Evolutionary conservation across 2,329 filamentous ascomycete species (phyloP).

Genomic region (Nemania sp.): DNA sequence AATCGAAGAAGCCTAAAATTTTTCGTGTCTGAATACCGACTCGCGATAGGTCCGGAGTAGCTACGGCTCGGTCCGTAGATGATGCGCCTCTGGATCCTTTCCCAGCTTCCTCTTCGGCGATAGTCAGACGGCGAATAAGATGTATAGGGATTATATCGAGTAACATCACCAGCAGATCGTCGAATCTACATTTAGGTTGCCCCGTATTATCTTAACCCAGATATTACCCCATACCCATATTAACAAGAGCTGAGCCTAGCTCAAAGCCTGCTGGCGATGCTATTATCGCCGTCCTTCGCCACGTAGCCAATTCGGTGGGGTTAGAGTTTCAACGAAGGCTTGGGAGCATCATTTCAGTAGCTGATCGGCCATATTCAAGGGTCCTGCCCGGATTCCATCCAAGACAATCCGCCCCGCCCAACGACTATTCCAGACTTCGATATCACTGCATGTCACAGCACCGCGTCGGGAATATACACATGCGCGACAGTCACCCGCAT

Average conservation of each 20-base stretch:
- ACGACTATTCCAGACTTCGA: neutral
- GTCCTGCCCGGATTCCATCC: neutral
- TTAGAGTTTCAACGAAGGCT: neutral
- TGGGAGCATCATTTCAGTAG: neutral
- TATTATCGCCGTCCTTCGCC: neutral
- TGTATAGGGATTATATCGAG: neutral
- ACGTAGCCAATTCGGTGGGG: neutral
- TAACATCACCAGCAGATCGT: conserved; percentile 3
- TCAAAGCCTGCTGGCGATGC: conserved; percentile 11
- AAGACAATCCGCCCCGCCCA: neutral
- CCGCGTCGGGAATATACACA: neutral
- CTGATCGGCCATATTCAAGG: conserved; percentile 3
- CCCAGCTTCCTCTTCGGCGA: conserved; percentile 11
- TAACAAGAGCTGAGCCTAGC: neutral
- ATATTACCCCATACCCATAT: conserved; percentile 6
- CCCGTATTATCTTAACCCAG: conserved; percentile 3
- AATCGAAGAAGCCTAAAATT: neutral
- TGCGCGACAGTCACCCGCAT: neutral
- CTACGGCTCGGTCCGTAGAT: neutral
- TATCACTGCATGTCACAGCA: neutral
- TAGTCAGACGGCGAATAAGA: neutral
- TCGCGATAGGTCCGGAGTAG: neutral
- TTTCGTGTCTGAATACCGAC: neutral
- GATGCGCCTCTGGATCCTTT: neutral
- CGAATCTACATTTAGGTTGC: conserved; percentile 9